phyloP scores from a whole-genome alignment of 305 asterid genomes.

The Solanum chacoense region DNA sequence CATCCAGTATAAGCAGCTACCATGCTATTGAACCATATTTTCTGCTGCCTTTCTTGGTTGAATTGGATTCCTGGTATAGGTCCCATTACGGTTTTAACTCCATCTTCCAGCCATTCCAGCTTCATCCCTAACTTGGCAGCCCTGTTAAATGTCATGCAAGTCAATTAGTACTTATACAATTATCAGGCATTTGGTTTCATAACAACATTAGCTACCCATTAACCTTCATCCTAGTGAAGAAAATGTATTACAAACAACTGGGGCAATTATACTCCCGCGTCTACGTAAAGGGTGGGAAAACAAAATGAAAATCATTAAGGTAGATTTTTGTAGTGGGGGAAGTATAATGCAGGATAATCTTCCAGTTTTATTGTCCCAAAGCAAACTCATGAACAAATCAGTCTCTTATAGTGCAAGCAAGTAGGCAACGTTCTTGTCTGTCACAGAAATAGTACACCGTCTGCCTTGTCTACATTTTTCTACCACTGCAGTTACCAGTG shows the following conservation, averaged over 20 bases:
- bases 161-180: not conserved
- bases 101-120: slow-evolving; percentile 72
- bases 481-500: not conserved
- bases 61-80: slow-evolving; percentile 73
- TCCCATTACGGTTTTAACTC: slow-evolving; percentile 67
- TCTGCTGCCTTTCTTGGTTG: slow-evolving; percentile 46
- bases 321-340: not conserved
- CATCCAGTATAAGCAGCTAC: slow-evolving; percentile 88
- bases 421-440: not conserved
- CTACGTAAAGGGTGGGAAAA: not conserved
- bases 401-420: not conserved
- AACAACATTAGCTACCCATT: not conserved
- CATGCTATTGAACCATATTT: slow-evolving; percentile 92
- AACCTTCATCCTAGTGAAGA: not conserved
- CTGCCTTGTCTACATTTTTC: not conserved
- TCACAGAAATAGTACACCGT: not conserved
- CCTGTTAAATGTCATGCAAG: slow-evolving; percentile 17
- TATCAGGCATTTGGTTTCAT: not conserved
- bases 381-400: not conserved
- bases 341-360: not conserved
- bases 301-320: not conserved
- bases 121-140: slow-evolving; percentile 75
- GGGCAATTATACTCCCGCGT: not conserved
- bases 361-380: not conserved
- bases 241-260: not conserved